These are phyloP conservation scores for Russula vinacea DNA, from an alignment of 768 basidiomycete species.

Conservation along the genomic window DNA sequence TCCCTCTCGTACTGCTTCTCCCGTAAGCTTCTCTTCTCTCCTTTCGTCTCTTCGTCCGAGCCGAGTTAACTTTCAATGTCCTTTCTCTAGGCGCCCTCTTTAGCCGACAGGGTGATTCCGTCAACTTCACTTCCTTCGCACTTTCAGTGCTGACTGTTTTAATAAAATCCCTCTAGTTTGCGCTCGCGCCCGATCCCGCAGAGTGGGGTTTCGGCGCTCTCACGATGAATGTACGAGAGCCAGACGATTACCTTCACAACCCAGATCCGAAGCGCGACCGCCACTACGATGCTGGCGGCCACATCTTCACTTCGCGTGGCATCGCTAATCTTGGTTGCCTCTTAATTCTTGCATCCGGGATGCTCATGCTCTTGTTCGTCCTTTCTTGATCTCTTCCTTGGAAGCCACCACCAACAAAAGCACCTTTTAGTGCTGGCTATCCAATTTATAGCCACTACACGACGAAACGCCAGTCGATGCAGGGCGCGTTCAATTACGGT, in stretches of 20 bases:
- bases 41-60: neutral
- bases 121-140: neutral
- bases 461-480: slow-evolving; percentile 41
- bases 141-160: neutral
- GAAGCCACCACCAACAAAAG: neutral
- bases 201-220: slow-evolving; percentile 49
- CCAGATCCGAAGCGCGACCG: slow-evolving; percentile 56
- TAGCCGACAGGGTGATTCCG: slow-evolving; percentile 23
- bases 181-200: slow-evolving; percentile 44
- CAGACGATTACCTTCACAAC: slow-evolving; percentile 63
- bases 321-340: slow-evolving; percentile 67
- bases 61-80: neutral
- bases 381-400: neutral
- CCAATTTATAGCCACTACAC: slow-evolving; percentile 50
- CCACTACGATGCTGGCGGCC: slow-evolving; percentile 53
- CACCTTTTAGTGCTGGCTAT: slow-evolving; percentile 37
- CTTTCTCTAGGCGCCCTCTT: slow-evolving; percentile 13
- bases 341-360: slow-evolving; percentile 48
- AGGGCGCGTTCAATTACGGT: slow-evolving; percentile 67
- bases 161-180: slow-evolving; percentile 35
- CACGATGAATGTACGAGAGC: slow-evolving; percentile 46
- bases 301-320: slow-evolving; percentile 60
- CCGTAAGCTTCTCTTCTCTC: slow-evolving; percentile 4
- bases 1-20: neutral
- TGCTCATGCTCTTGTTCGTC: slow-evolving; percentile 57